Evolutionary conservation across 2,329 filamentous ascomycete species (phyloP), one percentile per base, ranked within the genome.

Genomic region (Bipolaris zeicola): DNA sequence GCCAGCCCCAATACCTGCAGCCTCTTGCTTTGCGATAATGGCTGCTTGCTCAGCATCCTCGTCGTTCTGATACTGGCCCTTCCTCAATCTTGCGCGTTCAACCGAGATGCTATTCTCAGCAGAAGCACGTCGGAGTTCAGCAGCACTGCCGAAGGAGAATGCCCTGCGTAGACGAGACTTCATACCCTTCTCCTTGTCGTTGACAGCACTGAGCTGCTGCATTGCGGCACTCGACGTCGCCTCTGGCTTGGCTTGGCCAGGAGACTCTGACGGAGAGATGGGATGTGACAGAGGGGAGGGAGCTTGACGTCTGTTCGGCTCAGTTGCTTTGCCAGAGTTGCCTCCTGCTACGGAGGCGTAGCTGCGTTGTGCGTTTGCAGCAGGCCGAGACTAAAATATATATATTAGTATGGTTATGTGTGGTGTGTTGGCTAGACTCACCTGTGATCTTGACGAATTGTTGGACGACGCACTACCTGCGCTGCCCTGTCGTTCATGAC

Each of bases 131-230:
- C 89, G 86, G 45, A 99, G 86, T 72, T 99, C 95, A 7, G 94
- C 91, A 39, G 93, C 91, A 74, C 94, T 98, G 47, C 95, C 93
- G 77, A 99, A 99, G 0, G 95, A 99, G 70, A 99, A 96, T 0
- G 95, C 95, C 66, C 95, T 86, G 52, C 95, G 87, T 57, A 99
- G 81, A 64, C 93, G 85, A 16, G 90, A 93, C 78, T 97, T 97
- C 78, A 88, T 92, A 73, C 92, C 92, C 62, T 88, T 84, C 72
- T 91, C 91, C 72, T 90, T 94, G 64, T 94, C 90, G 58, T 89
- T 94, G 53, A 98, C 83, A n/a, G 93, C 92, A 43, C 90, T 87
- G 37, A 98, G 84, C 55, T 96, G 92, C 75, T 92, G 89, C 13
- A 90, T 89, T 18, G 94, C 94, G 44, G 90, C 87, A 65, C 90